Base-by-base conservation (phyloP, 1,284 basidiomycete genomes). In the Leccinum subspadiceum region DNA sequence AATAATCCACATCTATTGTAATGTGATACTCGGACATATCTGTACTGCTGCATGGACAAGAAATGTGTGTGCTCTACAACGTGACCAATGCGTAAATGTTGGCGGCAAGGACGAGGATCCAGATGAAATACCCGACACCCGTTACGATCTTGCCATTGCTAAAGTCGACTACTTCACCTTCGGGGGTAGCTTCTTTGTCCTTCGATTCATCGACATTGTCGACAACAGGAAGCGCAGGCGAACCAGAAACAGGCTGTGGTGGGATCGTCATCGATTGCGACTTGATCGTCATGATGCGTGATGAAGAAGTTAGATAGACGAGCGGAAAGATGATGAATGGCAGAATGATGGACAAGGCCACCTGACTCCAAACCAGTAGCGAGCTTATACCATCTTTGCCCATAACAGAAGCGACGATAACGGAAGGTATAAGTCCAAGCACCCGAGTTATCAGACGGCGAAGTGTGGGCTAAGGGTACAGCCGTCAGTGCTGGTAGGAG, bases 331-430 rank as follows among this genome's bases (percentile, higher is more conserved):
- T 83, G 71, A 95, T 84, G 72, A 95, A 96, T 0, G 96, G 96
- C 15, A 98, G 83, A 4, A 94, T 86, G 68, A 98, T 85, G 48
- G 89, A 90, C 22, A 99, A 82, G 8, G 90, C 83, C 56, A 96
- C 95, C 76, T 98, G 96, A 10, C 88, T 94, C 1, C 84, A 88
- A 53, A 98, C 90, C 13, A 99, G 84, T 57, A 98, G 83, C 1
- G 83, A 77, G 72, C 93, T 87, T 62, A 98, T 82, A 1, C 96
- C 96, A 3, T 75, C 66, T 52, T 84, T 79, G 0, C 96, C 96
- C 6, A 92, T 79, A 0, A 86, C 81, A 10, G 87, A 77, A 0
- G 94, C 93, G 41, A 98, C 90, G 2, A 84, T 79, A 70, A 94
- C 83, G 10, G 93, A 89, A 1, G 96, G 96, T n/a, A 97, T 79